A percentile compares a stretch with the other conserved stretches of the same genome.
Conservation (phyloP, 768 basidiomycete species). For the Calocybe indica region DNA sequence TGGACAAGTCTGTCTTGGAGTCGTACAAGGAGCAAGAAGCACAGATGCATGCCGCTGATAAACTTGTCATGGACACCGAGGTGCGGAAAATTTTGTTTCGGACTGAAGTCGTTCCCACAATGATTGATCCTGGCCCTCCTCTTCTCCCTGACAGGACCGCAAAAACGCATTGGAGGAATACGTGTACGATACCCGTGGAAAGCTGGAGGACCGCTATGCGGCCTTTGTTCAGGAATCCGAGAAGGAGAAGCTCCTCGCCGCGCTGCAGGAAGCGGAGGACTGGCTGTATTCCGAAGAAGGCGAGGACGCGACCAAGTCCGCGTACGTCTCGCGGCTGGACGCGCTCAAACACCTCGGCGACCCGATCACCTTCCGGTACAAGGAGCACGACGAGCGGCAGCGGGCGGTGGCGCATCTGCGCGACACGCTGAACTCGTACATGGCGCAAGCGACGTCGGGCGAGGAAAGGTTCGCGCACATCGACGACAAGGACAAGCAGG, state of each 20-base stretch:
- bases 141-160: slow-evolving; percentile 56
- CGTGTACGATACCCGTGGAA: slow-evolving; percentile 91
- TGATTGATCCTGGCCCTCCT: not conserved
- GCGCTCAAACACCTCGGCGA: slow-evolving; percentile 81
- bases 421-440: slow-evolving; percentile 84
- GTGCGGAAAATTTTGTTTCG: slow-evolving; percentile 33
- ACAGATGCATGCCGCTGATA: slow-evolving; percentile 86
- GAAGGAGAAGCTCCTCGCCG: slow-evolving; percentile 67
- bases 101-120: not conserved
- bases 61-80: slow-evolving; percentile 97
- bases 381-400: slow-evolving; percentile 78
- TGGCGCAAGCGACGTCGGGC: slow-evolving; percentile 70
- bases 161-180: slow-evolving; percentile 99
- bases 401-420: slow-evolving; percentile 69
- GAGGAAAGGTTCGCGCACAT: slow-evolving; percentile 92
- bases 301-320: slow-evolving; percentile 93
- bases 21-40: slow-evolving; percentile 74
- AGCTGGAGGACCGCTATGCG: slow-evolving; percentile 86
- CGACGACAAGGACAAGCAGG: slow-evolving; percentile 80
- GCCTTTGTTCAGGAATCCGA: slow-evolving; percentile 69
- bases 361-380: slow-evolving; percentile 78
- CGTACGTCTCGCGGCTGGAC: slow-evolving; percentile 83
- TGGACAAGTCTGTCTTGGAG: slow-evolving; percentile 65
- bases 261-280: slow-evolving; percentile 79
- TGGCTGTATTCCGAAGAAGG: slow-evolving; percentile 98